Base-by-base conservation (phyloP, 192 early-diverging fungal genomes). In the Linnemannia zychae region DNA sequence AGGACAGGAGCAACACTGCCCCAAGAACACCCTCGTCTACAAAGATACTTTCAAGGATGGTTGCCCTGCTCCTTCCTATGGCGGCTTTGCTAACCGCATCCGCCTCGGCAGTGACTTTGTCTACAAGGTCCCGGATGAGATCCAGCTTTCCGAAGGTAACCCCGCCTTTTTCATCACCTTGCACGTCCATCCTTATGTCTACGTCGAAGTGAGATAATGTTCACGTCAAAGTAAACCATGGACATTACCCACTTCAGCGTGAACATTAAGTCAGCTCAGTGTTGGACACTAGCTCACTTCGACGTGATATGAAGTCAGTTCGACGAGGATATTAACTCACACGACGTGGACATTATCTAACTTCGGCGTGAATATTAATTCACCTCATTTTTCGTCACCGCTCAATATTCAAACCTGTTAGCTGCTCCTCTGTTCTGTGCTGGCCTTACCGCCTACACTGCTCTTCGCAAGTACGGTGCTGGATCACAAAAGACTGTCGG, bases 371-470 rank as follows among this genome's bases (percentile, higher is more conserved):
- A n/a, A n/a, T n/a, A n/a, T n/a, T n/a, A n/a, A n/a, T n/a, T n/a
- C n/a, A n/a, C n/a, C n/a, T n/a, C n/a, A n/a, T n/a, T n/a, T n/a
- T n/a, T n/a, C n/a, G n/a, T n/a, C n/a, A n/a, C n/a, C n/a, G n/a
- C n/a, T n/a, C n/a, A n/a, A n/a, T n/a, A n/a, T n/a, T n/a, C n/a
- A n/a, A n/a, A n/a, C n/a, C n/a, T n/a, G n/a, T n/a, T n/a, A 67
- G 94, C 92, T 20, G 93, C 94, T 5, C 95, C 96, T 18, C 88
- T 98, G 57, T 73, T 98, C 69, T 98, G 97, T 84, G 96, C 95
- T 38, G 97, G 96, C 33, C 87, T 93, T 65, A 96, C 97, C 11
- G 92, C 94, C 28, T 94, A 84, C 67, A 44, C 80, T 17, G 88
- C 94, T 28, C 87, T 95, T 28, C 80, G 86, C 52, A 86, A 87